These are phyloP conservation scores for Pholiota microspora DNA, from an alignment of 768 basidiomycete species.

Conservation along the genomic window DNA sequence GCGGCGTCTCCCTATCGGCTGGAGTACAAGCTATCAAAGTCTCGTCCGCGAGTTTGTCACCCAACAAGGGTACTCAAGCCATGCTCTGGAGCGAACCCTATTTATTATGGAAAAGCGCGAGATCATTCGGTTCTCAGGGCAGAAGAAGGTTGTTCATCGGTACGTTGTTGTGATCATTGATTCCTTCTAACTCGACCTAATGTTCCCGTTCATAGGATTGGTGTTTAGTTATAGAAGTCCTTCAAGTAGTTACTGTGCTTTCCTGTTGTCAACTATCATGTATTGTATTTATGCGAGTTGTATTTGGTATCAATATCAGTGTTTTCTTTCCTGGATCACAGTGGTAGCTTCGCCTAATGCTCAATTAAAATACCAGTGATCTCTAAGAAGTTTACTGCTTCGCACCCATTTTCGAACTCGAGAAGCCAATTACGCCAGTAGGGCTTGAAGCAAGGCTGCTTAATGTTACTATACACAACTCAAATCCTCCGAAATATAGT, in stretches of 20 bases:
- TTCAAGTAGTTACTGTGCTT: slow-evolving; percentile 6
- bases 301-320: background rate
- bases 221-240: slow-evolving; percentile 12
- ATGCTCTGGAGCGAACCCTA: slow-evolving; percentile 88
- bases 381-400: too few relatives aligned
- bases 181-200: background rate
- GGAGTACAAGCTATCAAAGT: slow-evolving; percentile 96
- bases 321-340: slow-evolving; percentile 33
- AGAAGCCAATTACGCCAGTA: too few relatives aligned
- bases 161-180: slow-evolving; percentile 15
- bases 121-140: slow-evolving; percentile 82
- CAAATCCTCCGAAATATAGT: too few relatives aligned
- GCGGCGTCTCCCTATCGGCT: slow-evolving; percentile 85
- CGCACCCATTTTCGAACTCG: too few relatives aligned
- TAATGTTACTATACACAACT: too few relatives aligned
- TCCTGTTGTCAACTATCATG: slow-evolving; percentile 6
- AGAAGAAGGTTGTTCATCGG: slow-evolving; percentile 49
- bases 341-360: too few relatives aligned
- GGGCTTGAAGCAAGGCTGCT: too few relatives aligned
- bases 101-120: slow-evolving; percentile 95
- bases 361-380: too few relatives aligned
- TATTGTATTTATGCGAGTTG: slow-evolving; percentile 12
- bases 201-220: slow-evolving; percentile 7
- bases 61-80: slow-evolving; percentile 86
- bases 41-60: slow-evolving; percentile 91